phyloP scores from a whole-genome alignment of 768 basidiomycete species.

The Leucogyrophana mollusca region DNA sequence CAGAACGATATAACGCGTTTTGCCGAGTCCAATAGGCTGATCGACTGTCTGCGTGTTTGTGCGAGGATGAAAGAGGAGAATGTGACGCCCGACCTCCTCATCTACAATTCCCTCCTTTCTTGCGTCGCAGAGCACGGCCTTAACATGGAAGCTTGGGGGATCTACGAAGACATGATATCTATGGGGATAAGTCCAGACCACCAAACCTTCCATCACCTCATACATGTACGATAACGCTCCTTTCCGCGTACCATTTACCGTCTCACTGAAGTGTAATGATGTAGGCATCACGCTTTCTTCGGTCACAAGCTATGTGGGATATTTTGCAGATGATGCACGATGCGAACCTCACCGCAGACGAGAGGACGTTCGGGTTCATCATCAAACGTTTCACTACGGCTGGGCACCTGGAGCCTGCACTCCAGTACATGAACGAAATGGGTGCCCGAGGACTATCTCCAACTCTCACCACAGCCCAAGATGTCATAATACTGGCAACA shows the following conservation, averaged over 20 bases:
- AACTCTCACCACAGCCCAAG: slow-evolving; percentile 46
- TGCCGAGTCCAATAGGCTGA: slow-evolving; percentile 26
- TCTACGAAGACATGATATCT: slow-evolving; percentile 66
- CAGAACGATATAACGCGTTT: slow-evolving; percentile 28
- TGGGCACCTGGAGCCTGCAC: slow-evolving; percentile 62
- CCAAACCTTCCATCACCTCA: slow-evolving; percentile 55
- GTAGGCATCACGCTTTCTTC: slow-evolving; percentile 46
- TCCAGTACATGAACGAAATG: slow-evolving; percentile 64
- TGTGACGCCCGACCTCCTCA: slow-evolving; percentile 49
- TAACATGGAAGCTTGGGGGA: slow-evolving; percentile 57
- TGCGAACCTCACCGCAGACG: slow-evolving; percentile 46
- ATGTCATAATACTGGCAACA: slow-evolving; percentile 54
- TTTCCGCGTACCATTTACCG: neutral
- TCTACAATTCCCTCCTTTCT: slow-evolving; percentile 58
- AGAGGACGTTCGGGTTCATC: slow-evolving; percentile 51
- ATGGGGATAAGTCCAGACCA: slow-evolving; percentile 47
- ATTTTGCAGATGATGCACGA: slow-evolving; percentile 57
- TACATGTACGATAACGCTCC: slow-evolving; percentile 46
- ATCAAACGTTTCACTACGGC: slow-evolving; percentile 44
- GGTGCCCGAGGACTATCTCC: slow-evolving; percentile 48
- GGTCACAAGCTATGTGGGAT: slow-evolving; percentile 42
- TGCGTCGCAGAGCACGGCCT: slow-evolving; percentile 43
- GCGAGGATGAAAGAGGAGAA: slow-evolving; percentile 56
- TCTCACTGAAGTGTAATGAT: slow-evolving; percentile 10
- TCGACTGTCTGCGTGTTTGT: slow-evolving; percentile 43